Evolutionary conservation across 352 stramenopile genomes (phyloP).

Genomic region (Saprolegnia parasitica): DNA sequence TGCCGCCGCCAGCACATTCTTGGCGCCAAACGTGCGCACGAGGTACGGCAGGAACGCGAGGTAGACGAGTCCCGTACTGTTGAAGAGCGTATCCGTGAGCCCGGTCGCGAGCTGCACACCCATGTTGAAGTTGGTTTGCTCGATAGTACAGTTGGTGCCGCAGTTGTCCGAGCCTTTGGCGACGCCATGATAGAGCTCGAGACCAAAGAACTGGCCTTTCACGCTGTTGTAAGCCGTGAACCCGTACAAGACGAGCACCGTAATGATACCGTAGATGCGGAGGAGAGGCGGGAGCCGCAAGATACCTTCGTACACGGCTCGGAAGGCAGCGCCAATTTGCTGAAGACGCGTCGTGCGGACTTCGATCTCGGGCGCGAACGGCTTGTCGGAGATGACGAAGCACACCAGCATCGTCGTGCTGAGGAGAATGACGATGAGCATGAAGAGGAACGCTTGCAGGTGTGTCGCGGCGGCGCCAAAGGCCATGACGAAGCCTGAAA

Average conservation of each 20-base stretch:
- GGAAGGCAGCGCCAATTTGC: conserved; percentile 37
- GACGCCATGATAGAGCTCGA: conserved; percentile 10
- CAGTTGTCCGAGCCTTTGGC: conserved; percentile 4
- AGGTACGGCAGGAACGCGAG: conserved; percentile 42
- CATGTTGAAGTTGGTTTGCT: conserved; percentile 40
- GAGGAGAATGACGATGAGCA: conserved; percentile 44
- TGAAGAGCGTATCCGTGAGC: conserved; percentile 42
- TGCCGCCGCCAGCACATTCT: conserved; percentile 35
- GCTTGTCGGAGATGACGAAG: conserved; percentile 35
- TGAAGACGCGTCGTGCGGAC: conserved; percentile 4
- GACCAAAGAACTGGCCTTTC: conserved; percentile 45
- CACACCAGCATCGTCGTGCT: conserved; percentile 36
- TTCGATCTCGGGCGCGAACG: conserved; percentile 17
- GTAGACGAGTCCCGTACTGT: conserved; percentile 43
- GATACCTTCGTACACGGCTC: conserved; percentile 44
- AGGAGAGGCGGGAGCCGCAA: conserved; percentile 40
- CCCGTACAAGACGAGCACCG: conserved; percentile 51
- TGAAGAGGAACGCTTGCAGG: conserved; percentile 47
- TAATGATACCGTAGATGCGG: conserved; percentile 47
- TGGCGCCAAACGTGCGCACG: conserved; percentile 36
- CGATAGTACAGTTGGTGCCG: conserved; percentile 14
- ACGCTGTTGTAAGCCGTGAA: conserved; percentile 60
- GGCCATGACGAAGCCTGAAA: conserved; percentile 46
- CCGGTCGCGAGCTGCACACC: conserved; percentile 43
- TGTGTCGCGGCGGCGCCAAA: conserved; percentile 47